Conservation (phyloP, 192 early-diverging fungal genomes). For the Podila epigama region DNA sequence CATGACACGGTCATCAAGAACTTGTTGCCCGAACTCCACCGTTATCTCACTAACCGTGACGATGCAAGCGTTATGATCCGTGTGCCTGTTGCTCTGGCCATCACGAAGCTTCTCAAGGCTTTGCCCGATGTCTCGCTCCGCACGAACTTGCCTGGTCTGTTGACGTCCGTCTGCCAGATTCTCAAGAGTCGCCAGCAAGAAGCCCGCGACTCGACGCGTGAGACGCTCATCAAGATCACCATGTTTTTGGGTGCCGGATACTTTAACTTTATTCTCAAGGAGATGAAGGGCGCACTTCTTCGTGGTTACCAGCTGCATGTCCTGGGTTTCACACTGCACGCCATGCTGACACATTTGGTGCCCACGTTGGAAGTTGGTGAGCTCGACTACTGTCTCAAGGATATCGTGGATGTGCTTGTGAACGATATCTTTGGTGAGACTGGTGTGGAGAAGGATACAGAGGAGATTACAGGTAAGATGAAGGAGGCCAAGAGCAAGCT, state of each 20-base stretch:
- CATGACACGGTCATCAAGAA: conserved; percentile 77
- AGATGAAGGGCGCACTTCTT: conserved; percentile 77
- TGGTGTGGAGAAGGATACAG: conserved; percentile 88
- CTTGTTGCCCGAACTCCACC: conserved; percentile 86
- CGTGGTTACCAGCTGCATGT: conserved; percentile 94
- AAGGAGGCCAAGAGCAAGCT: conserved; percentile 89
- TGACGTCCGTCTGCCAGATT: conserved; percentile 89
- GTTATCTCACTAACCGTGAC: conserved; percentile 71
- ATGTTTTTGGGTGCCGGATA: conserved; percentile 83
- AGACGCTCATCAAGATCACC: conserved; percentile 87
- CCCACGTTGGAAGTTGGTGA: conserved; percentile 67
- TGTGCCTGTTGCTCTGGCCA: conserved; percentile 86
- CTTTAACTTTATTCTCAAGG: conserved; percentile 89
- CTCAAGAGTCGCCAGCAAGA: conserved; percentile 84
- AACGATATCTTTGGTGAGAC: conserved; percentile 94
- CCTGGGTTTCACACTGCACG: conserved; percentile 91
- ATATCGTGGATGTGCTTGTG: conserved; percentile 75
- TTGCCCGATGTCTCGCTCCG: conserved; percentile 79
- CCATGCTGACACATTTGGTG: conserved; percentile 76
- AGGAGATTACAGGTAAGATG: conserved; percentile 89
- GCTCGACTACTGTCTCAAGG: conserved; percentile 81
- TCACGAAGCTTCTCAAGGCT: conserved; percentile 81
- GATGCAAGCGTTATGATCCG: conserved; percentile 81
- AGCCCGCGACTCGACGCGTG: conserved; percentile 84
- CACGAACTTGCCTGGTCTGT: conserved; percentile 84